Base-by-base conservation (phyloP, 495 filamentous ascomycete species). In the Bombardia bombarda region DNA sequence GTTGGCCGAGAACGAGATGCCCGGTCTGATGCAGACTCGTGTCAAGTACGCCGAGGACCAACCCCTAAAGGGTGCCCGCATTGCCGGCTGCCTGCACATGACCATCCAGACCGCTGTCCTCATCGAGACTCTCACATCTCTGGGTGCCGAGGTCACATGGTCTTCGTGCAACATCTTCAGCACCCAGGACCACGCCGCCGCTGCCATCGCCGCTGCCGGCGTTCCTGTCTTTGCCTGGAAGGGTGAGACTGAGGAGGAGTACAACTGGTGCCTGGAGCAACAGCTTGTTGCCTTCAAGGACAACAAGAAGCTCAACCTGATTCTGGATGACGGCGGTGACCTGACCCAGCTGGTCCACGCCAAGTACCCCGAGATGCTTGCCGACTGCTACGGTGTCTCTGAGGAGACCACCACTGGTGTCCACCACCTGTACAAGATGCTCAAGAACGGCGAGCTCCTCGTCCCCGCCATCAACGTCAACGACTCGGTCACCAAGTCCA, bases 371-470 rank as follows among this genome's bases (percentile, higher is more conserved):
- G 87, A 97, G 64, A 82, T 87, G 85, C 83, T 98, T 52, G 82
- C 93, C 69, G 87, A 79, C 75, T 97, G 92, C 86, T 97, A 79
- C 70, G 92, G 92, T 77, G 75, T 98, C 56, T 96, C 90, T 23
- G 92, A 98, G 80, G 92, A 98, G 82, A 98, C 92, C 58, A 98
- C 92, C 65, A 98, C 92, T 38, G 92, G 92, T 78, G 92, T 98
- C 58, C 92, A 98, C 83, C 92, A 98, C 74, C 78, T 98, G 34
- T 98, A 97, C 83, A 75, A 80, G 55, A 96, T 96, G 90, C 69
- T 97, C 65, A 97, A 97, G 82, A 79, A 83, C 41, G 77, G 80
- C 65, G 81, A 81, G 65, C 87, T 98, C 50, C 83, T 93, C 39
- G 85, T 94, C 49, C 92, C 92, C 45, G 80, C 93, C 65, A 90